Evolutionary conservation across 352 stramenopile genomes (phyloP), one percentile per base, ranked within the genome.

Genomic region (Globisporangium middletonii): DNA sequence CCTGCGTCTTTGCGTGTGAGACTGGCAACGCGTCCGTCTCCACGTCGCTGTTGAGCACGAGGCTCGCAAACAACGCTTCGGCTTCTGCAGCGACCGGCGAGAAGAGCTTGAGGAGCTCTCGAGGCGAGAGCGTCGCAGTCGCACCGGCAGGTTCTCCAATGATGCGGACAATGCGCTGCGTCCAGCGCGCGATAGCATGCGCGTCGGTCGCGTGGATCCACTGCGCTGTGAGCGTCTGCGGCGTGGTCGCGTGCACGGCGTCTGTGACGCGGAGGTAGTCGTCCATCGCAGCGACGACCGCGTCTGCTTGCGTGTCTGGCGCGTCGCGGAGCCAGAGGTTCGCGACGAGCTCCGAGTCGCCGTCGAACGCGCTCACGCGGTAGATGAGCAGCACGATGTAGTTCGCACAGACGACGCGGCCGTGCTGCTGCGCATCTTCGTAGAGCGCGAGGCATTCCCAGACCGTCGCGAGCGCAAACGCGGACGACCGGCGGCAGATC

Each of bases 341-440:
- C 16, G 63, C 43, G 9, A 73, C 62, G 23, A 69, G 49, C 37
- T 62, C 54, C 1, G 68, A 73, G 50, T 69, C 63, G 9, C 65
- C 62, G 33, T 73, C 35, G 47, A 76, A 76, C 16, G 65, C 37
- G 19, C 65, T 73, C 38, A 65, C 67, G 30, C 62, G 46, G 49
- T 73, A 68, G 49, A 71, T 64, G 15, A 76, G 46, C 47, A 76
- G 58, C 62, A 68, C 23, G 4, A 73, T 45, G 59, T 73, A 73
- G 48, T 65, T 73, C 37, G 50, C 49, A 4, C 57, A 69, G 23
- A 73, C 49, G 8, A 45, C 23, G 38, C 65, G 55, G 38, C 43
- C 56, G 13, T 54, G 26, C 13, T 47, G 27, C 1, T 60, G 57
- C n/a, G 65, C 65, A 33, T 76, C 68, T 27, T 73, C 65, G 37